These are phyloP conservation scores for Lentithecium fluviatile DNA, from an alignment of 495 filamentous ascomycete species.

Conservation along the genomic window DNA sequence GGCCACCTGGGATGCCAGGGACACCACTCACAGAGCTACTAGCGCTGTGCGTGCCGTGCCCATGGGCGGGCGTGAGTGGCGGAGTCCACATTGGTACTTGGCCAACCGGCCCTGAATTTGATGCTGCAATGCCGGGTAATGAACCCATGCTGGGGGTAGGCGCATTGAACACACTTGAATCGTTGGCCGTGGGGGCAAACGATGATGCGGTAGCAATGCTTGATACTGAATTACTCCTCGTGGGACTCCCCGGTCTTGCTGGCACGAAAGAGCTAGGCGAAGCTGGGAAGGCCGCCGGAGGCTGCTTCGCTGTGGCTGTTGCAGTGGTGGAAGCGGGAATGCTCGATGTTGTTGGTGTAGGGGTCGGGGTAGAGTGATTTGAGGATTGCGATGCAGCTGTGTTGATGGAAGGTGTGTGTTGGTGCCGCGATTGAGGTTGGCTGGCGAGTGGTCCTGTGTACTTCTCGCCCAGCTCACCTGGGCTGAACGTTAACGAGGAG, in stretches of 20 bases:
- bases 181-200: constrained; percentile 35
- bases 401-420: constrained; percentile 36
- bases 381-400: constrained; percentile 32
- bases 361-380: constrained; percentile 37
- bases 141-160: constrained; percentile 41
- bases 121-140: constrained; percentile 41
- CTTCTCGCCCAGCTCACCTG: constrained; percentile 82
- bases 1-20: neutral
- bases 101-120: constrained; percentile 38
- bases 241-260: constrained; percentile 57
- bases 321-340: constrained; percentile 31
- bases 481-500: constrained; percentile 78
- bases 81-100: constrained; percentile 44
- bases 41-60: constrained; percentile 37
- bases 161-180: constrained; percentile 36
- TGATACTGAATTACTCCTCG: constrained; percentile 78
- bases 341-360: constrained; percentile 32
- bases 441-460: constrained; percentile 63
- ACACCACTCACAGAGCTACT: constrained; percentile 40
- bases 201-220: constrained; percentile 68
- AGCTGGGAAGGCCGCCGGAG: constrained; percentile 46
- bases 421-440: constrained; percentile 42
- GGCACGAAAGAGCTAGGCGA: constrained; percentile 54
- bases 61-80: constrained; percentile 41
- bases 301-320: constrained; percentile 35